phyloP scores from a whole-genome alignment of 2,329 filamentous ascomycete species.

The Pyrenophora seminiperda region DNA sequence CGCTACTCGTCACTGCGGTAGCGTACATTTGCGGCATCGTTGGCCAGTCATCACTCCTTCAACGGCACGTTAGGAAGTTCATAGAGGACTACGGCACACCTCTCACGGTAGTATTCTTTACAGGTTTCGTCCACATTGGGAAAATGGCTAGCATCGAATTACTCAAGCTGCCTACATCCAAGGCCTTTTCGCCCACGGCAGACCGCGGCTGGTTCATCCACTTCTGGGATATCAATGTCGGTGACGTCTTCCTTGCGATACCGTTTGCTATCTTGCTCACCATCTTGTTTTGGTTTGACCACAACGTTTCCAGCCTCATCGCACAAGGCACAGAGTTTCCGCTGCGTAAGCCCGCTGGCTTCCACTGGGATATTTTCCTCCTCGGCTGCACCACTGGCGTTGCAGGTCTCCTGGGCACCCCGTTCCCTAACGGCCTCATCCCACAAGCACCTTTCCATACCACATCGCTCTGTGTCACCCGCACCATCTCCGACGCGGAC shows the following conservation, averaged over 20 bases:
- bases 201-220: conserved; percentile 77
- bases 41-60: conserved; percentile 73
- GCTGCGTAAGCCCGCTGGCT: conserved; percentile 63
- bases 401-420: conserved; percentile 61
- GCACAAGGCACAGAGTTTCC: conserved; percentile 63
- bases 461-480: conserved; percentile 55
- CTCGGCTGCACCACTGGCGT: conserved; percentile 62
- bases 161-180: conserved; percentile 73
- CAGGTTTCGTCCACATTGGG: conserved; percentile 84
- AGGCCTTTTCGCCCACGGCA: conserved; percentile 77
- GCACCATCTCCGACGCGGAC: conserved; percentile 48
- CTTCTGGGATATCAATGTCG: conserved; percentile 77
- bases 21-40: conserved; percentile 76
- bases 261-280: conserved; percentile 84
- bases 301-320: conserved; percentile 68
- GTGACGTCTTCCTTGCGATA: conserved; percentile 80
- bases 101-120: conserved; percentile 72
- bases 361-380: conserved; percentile 66
- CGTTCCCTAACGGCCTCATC: conserved; percentile 64
- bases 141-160: conserved; percentile 75
- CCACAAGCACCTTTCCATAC: conserved; percentile 66
- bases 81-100: conserved; percentile 90
- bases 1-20: conserved; percentile 76
- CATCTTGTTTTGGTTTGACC: conserved; percentile 87
- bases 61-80: conserved; percentile 76